These are phyloP conservation scores for Mycosphaerella arachidis DNA, from an alignment of 2,329 filamentous ascomycete species.

Conservation along the genomic window DNA sequence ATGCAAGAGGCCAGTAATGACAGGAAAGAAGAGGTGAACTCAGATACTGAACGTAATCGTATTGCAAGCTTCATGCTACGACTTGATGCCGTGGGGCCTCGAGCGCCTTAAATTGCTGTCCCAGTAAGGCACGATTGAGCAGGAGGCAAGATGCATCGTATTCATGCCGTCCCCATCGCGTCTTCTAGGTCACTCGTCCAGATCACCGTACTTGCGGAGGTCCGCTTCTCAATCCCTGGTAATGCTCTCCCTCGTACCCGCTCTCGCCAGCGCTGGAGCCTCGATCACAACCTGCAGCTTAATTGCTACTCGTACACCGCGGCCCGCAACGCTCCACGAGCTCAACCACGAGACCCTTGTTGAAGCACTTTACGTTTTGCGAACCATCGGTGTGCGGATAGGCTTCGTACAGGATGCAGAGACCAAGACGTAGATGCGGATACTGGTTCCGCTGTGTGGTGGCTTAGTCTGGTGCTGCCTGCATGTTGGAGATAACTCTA, in stretches of 20 bases:
- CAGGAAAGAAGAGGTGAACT: neutral
- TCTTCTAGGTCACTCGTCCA: neutral
- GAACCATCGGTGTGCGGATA: neutral
- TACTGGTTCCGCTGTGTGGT: neutral
- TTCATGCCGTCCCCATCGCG: neutral
- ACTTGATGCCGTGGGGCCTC: too few species aligned
- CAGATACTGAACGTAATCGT: too few species aligned
- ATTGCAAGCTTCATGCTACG: too few species aligned
- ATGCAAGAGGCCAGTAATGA: neutral
- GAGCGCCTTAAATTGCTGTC: too few species aligned
- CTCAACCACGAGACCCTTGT: neutral
- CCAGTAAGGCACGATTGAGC: too few species aligned
- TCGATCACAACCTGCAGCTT: neutral
- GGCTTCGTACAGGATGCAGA: neutral
- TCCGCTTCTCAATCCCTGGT: neutral
- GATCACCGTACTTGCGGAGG: neutral
- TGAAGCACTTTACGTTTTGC: neutral
- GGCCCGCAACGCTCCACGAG: neutral
- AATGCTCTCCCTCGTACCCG: neutral
- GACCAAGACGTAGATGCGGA: neutral
- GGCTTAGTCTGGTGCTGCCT: neutral
- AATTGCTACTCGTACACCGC: neutral
- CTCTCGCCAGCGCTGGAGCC: neutral
- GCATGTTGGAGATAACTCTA: neutral
- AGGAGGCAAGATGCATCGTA: too few species aligned